A percentile compares a stretch with the other conserved stretches of the same genome.
These are phyloP conservation scores for Pulicaria dysenterica DNA, from an alignment of 129 eudicot genomes.

Conservation along the genomic window DNA sequence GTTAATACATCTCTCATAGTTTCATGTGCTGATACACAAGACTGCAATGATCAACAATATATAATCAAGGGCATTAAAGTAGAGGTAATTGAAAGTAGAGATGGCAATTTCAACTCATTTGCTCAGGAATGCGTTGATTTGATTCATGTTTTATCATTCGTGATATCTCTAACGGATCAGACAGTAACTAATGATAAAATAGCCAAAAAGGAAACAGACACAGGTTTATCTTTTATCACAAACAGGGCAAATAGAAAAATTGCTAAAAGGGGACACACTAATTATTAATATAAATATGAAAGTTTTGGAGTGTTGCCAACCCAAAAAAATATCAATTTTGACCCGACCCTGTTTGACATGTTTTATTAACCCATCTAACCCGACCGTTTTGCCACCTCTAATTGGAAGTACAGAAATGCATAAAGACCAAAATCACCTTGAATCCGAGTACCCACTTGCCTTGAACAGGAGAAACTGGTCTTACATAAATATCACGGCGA, in stretches of 20 bases:
- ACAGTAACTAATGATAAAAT: neutral
- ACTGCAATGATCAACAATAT: conserved; percentile 39
- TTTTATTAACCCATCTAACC: neutral
- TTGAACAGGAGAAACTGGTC: conserved; percentile 41
- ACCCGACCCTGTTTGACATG: neutral
- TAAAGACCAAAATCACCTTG: conserved; percentile 41
- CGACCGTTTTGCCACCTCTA: neutral
- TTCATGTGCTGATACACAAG: conserved; percentile 55
- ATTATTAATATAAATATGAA: neutral
- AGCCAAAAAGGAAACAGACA: conserved; percentile 2
- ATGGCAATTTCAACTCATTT: no score
- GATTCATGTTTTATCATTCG: no score
- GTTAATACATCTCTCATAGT: conserved; percentile 55
- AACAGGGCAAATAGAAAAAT: neutral
- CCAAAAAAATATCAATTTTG: neutral
- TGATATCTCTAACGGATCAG: neutral
- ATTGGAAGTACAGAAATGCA: conserved; percentile 9
- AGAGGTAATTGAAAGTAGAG: neutral
- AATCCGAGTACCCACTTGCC: conserved; percentile 59
- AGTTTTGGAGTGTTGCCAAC: neutral
- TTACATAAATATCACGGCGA: conserved; percentile 45
- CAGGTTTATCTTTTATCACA: neutral
- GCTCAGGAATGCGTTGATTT: no score
- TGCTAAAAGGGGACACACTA: neutral
- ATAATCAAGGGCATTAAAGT: neutral